Conservation (phyloP, 2,329 filamentous ascomycete genomes). For the Pseudogymnoascus sp. region DNA sequence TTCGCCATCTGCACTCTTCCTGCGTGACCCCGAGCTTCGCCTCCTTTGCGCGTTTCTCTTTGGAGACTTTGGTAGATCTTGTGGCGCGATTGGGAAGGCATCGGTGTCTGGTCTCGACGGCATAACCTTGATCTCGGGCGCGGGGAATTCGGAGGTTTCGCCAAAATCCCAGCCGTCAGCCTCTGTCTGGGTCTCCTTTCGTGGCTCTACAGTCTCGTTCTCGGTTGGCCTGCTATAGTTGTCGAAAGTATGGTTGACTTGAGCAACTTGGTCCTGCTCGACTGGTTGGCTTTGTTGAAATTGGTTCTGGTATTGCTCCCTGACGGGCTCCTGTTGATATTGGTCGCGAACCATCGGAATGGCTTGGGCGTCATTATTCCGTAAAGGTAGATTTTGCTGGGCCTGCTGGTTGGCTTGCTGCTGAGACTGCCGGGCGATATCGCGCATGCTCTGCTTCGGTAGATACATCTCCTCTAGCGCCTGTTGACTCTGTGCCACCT, state of each 20-base stretch:
- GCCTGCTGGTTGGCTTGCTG: constrained; percentile 45
- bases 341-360: constrained; percentile 46
- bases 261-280: constrained; percentile 47
- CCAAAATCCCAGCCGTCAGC: constrained; percentile 90
- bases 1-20: constrained; percentile 62
- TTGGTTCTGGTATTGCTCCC: constrained; percentile 14
- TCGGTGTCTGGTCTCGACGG: constrained; percentile 74
- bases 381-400: constrained; percentile 26
- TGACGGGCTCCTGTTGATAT: not conserved
- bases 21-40: constrained; percentile 69
- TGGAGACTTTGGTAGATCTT: constrained; percentile 69
- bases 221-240: constrained; percentile 44
- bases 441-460: constrained; percentile 20
- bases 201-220: constrained; percentile 23
- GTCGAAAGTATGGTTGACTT: constrained; percentile 51
- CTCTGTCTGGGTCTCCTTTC: constrained; percentile 36
- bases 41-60: constrained; percentile 65
- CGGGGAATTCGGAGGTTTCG: constrained; percentile 57
- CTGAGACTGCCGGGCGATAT: constrained; percentile 38
- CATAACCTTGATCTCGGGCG: constrained; percentile 44
- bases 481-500: constrained; percentile 28
- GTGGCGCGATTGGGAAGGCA: constrained; percentile 71
- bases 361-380: constrained; percentile 35
- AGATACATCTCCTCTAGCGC: constrained; percentile 26
- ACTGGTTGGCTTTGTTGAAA: constrained; percentile 26